phyloP scores from a whole-genome alignment of 768 basidiomycete genomes.

The Coprinellus aureogranulatus region DNA sequence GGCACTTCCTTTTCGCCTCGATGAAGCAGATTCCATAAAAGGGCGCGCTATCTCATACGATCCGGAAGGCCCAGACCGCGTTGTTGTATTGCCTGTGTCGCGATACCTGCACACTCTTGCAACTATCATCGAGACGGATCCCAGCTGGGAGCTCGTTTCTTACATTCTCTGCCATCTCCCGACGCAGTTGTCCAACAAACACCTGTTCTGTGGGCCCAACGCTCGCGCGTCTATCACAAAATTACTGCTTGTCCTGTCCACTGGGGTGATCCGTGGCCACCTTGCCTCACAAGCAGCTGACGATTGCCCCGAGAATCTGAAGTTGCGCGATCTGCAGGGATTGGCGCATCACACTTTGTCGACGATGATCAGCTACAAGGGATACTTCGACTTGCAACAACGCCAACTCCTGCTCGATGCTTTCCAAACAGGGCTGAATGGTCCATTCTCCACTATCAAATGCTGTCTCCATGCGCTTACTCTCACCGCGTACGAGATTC shows the following conservation, averaged over 20 bases:
- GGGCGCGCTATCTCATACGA: slow-evolving; percentile 69
- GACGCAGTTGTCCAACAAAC: slow-evolving; percentile 89
- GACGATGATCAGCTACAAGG: slow-evolving; percentile 83
- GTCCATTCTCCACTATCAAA: slow-evolving; percentile 74
- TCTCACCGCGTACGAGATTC: slow-evolving; percentile 83
- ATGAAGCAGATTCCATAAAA: slow-evolving; percentile 60
- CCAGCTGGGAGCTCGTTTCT: slow-evolving; percentile 90
- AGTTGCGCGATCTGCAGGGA: slow-evolving; percentile 80
- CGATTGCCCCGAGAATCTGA: slow-evolving; percentile 59
- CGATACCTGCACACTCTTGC: slow-evolving; percentile 64
- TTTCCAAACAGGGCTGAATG: slow-evolving; percentile 66
- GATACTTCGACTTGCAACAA: slow-evolving; percentile 67
- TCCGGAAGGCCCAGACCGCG: slow-evolving; percentile 40
- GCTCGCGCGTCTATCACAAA: slow-evolving; percentile 60
- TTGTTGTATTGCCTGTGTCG: slow-evolving; percentile 67
- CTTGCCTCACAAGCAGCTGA: slow-evolving; percentile 53
- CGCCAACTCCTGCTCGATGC: slow-evolving; percentile 73
- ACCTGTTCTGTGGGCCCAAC: slow-evolving; percentile 90
- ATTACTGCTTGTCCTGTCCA: slow-evolving; percentile 67
- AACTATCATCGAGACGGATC: slow-evolving; percentile 67
- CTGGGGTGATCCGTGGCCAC: slow-evolving; percentile 55
- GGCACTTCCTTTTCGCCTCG: slow-evolving; percentile 50
- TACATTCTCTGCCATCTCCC: slow-evolving; percentile 92
- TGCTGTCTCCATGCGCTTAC: slow-evolving; percentile 89
- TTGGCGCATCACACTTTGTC: slow-evolving; percentile 84